Conservation (phyloP, 305 asterid species). For the Rubia tinctorum region DNA sequence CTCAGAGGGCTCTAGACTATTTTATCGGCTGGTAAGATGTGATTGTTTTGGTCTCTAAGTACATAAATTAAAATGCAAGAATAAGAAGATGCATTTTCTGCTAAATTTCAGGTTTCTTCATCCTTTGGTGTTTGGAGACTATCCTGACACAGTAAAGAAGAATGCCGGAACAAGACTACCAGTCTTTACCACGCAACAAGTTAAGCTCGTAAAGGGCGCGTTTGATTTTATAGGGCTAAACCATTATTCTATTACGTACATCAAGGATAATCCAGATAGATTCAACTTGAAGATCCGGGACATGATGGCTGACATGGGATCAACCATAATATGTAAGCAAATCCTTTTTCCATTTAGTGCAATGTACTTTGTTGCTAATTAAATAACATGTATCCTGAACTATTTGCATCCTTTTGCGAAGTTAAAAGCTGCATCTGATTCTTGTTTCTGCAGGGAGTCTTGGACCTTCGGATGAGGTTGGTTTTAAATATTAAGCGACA, state of each 20-base stretch:
- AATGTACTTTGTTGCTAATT: too few species aligned
- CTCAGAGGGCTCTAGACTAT: conserved; percentile 23
- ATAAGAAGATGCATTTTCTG: background rate
- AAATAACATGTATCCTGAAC: background rate
- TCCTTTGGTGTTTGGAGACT: conserved; percentile 36
- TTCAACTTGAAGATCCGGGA: conserved; percentile 20
- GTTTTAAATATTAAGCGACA: background rate
- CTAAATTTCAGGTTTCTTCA: conserved; percentile 32
- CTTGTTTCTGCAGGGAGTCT: conserved; percentile 19
- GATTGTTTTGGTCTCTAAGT: too few species aligned
- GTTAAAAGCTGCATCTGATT: background rate
- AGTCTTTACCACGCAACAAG: conserved; percentile 4
- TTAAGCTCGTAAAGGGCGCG: conserved; percentile 19
- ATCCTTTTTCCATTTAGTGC: background rate
- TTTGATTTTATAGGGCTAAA: conserved; percentile 23
- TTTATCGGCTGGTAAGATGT: conserved; percentile 11
- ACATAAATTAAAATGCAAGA: background rate
- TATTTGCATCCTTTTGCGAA: background rate
- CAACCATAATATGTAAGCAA: conserved; percentile 22
- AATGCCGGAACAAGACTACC: conserved; percentile 23
- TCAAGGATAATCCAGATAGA: conserved; percentile 29
- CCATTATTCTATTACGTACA: conserved; percentile 10
- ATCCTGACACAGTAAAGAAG: conserved; percentile 23
- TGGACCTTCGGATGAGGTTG: conserved; percentile 30
- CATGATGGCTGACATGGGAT: conserved; percentile 30